Base-by-base conservation (phyloP, 179 eudicot genomes). In the Patellifolia procumbens region DNA sequence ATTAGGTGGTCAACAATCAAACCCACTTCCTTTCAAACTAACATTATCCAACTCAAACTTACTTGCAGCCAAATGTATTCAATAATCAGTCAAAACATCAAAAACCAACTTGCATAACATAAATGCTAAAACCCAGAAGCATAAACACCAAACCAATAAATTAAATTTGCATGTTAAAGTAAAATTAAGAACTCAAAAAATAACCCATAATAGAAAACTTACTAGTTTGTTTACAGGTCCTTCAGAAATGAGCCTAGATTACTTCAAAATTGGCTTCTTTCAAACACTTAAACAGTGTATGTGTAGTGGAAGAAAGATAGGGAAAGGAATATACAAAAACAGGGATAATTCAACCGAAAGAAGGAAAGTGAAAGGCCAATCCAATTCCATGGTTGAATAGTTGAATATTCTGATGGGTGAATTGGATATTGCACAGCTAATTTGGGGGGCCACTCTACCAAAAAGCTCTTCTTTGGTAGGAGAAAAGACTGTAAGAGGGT, bases 301-400 rank as follows among this genome's bases (percentile, higher is more conserved):
- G 39, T 67, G 71, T 15, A 16, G 71, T 67, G 39, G 29, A 68
- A 48, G 39, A 29, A 28, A 68, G 26, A 42, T 4, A 24, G n/a
- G 11, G 55, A 60, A 61, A 46, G 37, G 11, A 46, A 22, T 2
- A 11, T 29, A 31, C 29, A 42, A 26, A 26, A 2, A 43, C 56
- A 68, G 29, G 46, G 72, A 46, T 68, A 46, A 68, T 45, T 9
- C 35, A 48, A 68, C 72, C 72, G 72, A 68, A 68, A 68, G 72
- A 66, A 42, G 42, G 28, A 24, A 29, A 8, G 31, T 12, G 29
- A 56, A 22, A 56, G 12, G 29, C 15, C 61, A 56, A 22, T 10
- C 9, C 5, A 56, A 3, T 56, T 13, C 29, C 61, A 56, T 56
- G 61, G 29, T n/a, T n/a, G n/a, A n/a, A n/a, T 56, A 37, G 4